Evolutionary conservation across 345 rosid genomes (phyloP).

Genomic region (Murraya paniculata): DNA sequence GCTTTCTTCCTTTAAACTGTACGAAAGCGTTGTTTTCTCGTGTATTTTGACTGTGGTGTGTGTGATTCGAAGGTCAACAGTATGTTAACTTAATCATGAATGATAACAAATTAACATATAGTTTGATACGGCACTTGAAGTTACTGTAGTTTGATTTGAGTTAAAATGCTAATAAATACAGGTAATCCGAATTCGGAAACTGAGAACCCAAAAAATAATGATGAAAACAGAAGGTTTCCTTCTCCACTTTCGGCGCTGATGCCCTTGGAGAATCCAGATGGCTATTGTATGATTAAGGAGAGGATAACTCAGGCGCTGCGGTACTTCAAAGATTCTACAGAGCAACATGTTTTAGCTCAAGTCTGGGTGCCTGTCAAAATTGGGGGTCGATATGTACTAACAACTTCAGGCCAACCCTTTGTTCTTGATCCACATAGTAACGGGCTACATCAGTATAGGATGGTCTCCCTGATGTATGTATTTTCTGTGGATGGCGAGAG

Average conservation of each 20-base stretch:
- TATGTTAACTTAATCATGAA: background rate
- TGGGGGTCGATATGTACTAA: slow-evolving; percentile 56
- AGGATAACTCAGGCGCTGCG: slow-evolving; percentile 86
- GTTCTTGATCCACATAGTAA: slow-evolving; percentile 66
- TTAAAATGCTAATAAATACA: slow-evolving; percentile 24
- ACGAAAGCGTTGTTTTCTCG: background rate
- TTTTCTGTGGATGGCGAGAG: slow-evolving; percentile 75
- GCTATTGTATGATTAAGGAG: slow-evolving; percentile 61
- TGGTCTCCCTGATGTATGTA: slow-evolving; percentile 71
- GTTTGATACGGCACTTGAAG: background rate
- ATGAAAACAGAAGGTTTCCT: slow-evolving; percentile 34
- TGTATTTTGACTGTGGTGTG: background rate
- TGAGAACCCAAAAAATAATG: slow-evolving; percentile 36
- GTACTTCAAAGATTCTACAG: slow-evolving; percentile 76
- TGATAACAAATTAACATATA: background rate
- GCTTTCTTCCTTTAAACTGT: too few relatives aligned
- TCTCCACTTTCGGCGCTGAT: slow-evolving; percentile 47
- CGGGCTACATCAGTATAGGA: slow-evolving; percentile 84
- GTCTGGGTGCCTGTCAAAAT: slow-evolving; percentile 87
- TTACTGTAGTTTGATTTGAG: slow-evolving; percentile 5
- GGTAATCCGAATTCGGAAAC: slow-evolving; percentile 45
- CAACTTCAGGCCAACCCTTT: slow-evolving; percentile 93
- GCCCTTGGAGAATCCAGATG: slow-evolving; percentile 65
- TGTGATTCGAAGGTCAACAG: background rate
- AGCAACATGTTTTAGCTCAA: slow-evolving; percentile 82